Conservation (phyloP, 106 monocot species). For the Triglochin maritima region DNA sequence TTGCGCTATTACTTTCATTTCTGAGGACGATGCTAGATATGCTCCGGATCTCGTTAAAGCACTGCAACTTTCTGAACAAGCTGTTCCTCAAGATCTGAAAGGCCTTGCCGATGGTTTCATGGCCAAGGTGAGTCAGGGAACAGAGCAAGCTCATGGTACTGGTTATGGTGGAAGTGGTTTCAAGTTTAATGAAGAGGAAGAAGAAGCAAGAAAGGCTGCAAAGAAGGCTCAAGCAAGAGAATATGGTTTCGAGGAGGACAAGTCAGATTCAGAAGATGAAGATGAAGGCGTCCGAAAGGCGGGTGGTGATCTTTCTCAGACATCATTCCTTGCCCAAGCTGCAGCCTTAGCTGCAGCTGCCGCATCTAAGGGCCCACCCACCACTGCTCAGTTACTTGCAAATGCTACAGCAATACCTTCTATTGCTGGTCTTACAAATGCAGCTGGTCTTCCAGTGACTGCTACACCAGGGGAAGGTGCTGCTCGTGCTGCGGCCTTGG, state of each 20-base stretch:
- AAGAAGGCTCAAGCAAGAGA: slow-evolving; percentile 97
- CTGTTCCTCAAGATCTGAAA: slow-evolving; percentile 80
- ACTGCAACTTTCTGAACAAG: slow-evolving; percentile 83
- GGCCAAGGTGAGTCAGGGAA: slow-evolving; percentile 89
- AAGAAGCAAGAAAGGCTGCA: slow-evolving; percentile 80
- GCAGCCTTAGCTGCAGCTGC: slow-evolving; percentile 60
- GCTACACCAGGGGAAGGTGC: slow-evolving; percentile 47
- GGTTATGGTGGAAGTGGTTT: slow-evolving; percentile 98
- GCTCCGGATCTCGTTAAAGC: slow-evolving; percentile 93
- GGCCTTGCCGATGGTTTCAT: slow-evolving; percentile 78
- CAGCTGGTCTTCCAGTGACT: slow-evolving; percentile 7
- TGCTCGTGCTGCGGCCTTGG: slow-evolving; percentile 65
- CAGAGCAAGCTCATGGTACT: slow-evolving; percentile 85
- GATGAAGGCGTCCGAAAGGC: slow-evolving; percentile 80
- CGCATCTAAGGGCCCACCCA: slow-evolving; percentile 36
- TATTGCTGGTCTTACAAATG: slow-evolving; percentile 22
- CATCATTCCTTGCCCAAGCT: slow-evolving; percentile 51
- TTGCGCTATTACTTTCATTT: slow-evolving; percentile 85
- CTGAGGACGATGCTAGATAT: slow-evolving; percentile 88
- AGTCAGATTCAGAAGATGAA: slow-evolving; percentile 91
- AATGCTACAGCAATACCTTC: slow-evolving; percentile 22
- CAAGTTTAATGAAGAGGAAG: slow-evolving; percentile 97
- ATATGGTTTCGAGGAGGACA: slow-evolving; percentile 95
- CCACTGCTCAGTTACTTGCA: slow-evolving; percentile 27
- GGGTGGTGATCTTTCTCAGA: slow-evolving; percentile 63